A percentile compares a stretch with the other conserved stretches of the same genome.
These are phyloP conservation scores for Xylariomycetidae sp. DNA, from an alignment of 2,329 filamentous ascomycete species.

Conservation along the genomic window DNA sequence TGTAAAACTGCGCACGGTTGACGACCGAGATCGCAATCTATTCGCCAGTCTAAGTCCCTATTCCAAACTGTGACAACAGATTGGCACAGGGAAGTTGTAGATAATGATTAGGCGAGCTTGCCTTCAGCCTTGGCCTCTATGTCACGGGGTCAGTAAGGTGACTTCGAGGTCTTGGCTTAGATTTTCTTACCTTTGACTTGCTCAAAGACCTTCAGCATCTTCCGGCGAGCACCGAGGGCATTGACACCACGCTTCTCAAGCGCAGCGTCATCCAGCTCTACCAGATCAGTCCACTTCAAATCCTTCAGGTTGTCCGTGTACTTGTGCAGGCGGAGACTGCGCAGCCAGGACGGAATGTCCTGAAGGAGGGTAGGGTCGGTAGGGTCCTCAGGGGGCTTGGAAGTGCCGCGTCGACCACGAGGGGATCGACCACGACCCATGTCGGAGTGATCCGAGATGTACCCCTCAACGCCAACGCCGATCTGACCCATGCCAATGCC, in stretches of 20 bases:
- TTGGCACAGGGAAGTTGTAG: too few relatives aligned
- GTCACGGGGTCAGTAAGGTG: too few relatives aligned
- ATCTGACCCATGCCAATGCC: slow-evolving; percentile 68
- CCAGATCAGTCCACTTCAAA: slow-evolving; percentile 88
- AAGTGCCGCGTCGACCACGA: slow-evolving; percentile 85
- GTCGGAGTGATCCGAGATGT: slow-evolving; percentile 90
- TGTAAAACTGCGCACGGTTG: too few relatives aligned
- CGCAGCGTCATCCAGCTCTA: slow-evolving; percentile 88
- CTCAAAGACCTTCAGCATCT: slow-evolving; percentile 99
- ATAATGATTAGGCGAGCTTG: slow-evolving; percentile 49
- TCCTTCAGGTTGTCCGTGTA: slow-evolving; percentile 98
- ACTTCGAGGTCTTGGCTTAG: too few relatives aligned
- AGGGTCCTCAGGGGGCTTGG: slow-evolving; percentile 95
- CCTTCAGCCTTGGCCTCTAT: slow-evolving; percentile 68
- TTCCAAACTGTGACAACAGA: too few relatives aligned
- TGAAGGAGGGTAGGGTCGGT: slow-evolving; percentile 85
- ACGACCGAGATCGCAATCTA: too few relatives aligned
- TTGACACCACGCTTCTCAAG: slow-evolving; percentile 91
- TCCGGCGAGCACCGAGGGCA: slow-evolving; percentile 86
- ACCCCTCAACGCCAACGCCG: slow-evolving; percentile 68
- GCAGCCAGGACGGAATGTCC: slow-evolving; percentile 93
- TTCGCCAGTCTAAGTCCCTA: too few relatives aligned
- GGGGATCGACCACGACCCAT: slow-evolving; percentile 87
- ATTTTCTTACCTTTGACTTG: slow-evolving; percentile 67
- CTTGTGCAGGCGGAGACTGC: slow-evolving; percentile 92